Evolutionary conservation across 1,284 basidiomycete species (phyloP).

Genomic region (Thelephora terrestris): DNA sequence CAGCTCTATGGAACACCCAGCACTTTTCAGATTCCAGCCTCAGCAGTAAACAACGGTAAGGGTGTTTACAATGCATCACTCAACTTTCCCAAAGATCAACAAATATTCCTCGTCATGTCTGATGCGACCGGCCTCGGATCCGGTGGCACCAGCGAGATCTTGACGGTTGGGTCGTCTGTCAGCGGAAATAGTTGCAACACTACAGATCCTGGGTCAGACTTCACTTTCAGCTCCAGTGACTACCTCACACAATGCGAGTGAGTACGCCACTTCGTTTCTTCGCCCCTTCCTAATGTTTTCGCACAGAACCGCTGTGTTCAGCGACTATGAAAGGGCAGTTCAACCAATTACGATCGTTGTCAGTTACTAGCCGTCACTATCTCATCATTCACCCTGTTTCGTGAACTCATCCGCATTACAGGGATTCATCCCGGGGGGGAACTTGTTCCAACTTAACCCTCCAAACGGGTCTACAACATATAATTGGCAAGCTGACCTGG

Average conservation of each 20-base stretch:
- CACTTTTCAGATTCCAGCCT: slow-evolving; percentile 46
- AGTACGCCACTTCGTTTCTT: slow-evolving; percentile 6
- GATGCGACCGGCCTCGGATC: slow-evolving; percentile 59
- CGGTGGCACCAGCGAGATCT: slow-evolving; percentile 45
- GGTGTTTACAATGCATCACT: slow-evolving; percentile 44
- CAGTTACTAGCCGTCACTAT: slow-evolving; percentile 12
- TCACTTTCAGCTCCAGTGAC: slow-evolving; percentile 38
- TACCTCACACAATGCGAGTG: slow-evolving; percentile 59
- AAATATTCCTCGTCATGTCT: slow-evolving; percentile 56
- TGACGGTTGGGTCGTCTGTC: slow-evolving; percentile 37
- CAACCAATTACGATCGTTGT: slow-evolving; percentile 56
- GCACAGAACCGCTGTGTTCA: slow-evolving; percentile 45
- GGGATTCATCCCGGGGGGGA: slow-evolving; percentile 60
- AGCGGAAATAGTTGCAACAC: slow-evolving; percentile 44
- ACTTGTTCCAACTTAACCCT: slow-evolving; percentile 36
- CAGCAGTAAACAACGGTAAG: slow-evolving; percentile 41
- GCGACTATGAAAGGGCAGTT: slow-evolving; percentile 34
- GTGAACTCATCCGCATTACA: slow-evolving; percentile 15
- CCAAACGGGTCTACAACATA: slow-evolving; percentile 33
- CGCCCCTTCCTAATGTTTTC: background rate
- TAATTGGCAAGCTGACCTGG: slow-evolving; percentile 48
- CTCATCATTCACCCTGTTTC: background rate
- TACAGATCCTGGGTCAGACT: slow-evolving; percentile 33
- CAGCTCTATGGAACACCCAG: slow-evolving; percentile 43
- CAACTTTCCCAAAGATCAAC: slow-evolving; percentile 26